These are phyloP conservation scores for Fusarium verticillioides DNA, from an alignment of 2,329 filamentous ascomycete species.

Conservation along the genomic window DNA sequence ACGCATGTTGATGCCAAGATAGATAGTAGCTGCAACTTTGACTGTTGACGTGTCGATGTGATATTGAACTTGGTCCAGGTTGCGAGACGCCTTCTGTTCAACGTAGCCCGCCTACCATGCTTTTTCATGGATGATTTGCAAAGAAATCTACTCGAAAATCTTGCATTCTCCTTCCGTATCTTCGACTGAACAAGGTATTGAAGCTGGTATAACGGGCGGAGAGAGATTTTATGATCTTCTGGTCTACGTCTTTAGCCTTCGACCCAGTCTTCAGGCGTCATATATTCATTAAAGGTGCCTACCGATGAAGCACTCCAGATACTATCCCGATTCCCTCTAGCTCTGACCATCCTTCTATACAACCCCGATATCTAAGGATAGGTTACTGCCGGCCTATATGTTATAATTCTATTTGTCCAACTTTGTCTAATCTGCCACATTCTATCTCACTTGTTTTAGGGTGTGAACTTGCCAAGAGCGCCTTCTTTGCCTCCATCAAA, in stretches of 20 bases:
- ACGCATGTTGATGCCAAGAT: neutral
- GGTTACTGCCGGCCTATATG: neutral
- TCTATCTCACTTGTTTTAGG: constrained; percentile 46
- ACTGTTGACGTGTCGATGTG: neutral
- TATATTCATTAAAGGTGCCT: neutral
- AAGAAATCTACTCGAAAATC: no score
- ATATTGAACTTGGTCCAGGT: neutral
- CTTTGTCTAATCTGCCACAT: neutral
- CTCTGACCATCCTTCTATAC: neutral
- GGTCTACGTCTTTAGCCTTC: neutral
- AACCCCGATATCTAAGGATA: neutral
- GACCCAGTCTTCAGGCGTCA: neutral
- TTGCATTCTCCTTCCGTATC: neutral
- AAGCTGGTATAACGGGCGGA: neutral
- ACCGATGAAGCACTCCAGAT: neutral
- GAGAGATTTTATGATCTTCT: neutral
- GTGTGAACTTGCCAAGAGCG: constrained; percentile 61
- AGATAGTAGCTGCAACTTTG: neutral
- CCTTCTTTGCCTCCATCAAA: constrained; percentile 66
- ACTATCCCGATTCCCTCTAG: neutral
- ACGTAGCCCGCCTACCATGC: neutral
- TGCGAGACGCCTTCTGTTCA: neutral
- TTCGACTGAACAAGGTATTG: neutral
- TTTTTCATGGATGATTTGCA: neutral
- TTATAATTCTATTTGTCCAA: constrained; percentile 1